Conservation (phyloP, 2,329 filamentous ascomycete genomes). For the Xylariaceae sp. region DNA sequence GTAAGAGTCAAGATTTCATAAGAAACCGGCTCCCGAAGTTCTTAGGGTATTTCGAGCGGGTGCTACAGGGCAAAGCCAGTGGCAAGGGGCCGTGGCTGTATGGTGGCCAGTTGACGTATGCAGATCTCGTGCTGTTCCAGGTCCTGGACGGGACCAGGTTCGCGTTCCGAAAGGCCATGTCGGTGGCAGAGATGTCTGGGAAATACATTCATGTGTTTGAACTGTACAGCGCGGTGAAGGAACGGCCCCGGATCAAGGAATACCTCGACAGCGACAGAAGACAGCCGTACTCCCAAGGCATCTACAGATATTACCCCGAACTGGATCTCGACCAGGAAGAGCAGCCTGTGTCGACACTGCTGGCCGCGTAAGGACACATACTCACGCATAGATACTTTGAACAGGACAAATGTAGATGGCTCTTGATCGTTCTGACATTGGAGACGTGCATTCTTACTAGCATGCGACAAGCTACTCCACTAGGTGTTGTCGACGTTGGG, state of each 20-base stretch:
- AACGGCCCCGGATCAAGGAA: constrained; percentile 59
- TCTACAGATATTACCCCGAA: constrained; percentile 72
- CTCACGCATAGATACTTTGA: too few relatives aligned
- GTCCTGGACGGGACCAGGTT: constrained; percentile 59
- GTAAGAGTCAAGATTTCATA: constrained; percentile 54
- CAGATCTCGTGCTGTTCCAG: constrained; percentile 71
- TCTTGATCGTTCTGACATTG: too few relatives aligned
- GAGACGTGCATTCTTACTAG: too few relatives aligned
- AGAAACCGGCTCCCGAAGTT: constrained; percentile 66
- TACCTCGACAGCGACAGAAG: constrained; percentile 66
- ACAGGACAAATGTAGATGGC: too few relatives aligned
- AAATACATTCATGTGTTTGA: constrained; percentile 60
- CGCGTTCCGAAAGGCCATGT: constrained; percentile 67
- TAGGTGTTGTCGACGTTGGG: too few relatives aligned
- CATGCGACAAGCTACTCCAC: too few relatives aligned
- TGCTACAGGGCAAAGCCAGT: constrained; percentile 55
- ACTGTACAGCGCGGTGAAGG: constrained; percentile 60
- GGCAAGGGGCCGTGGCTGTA: constrained; percentile 63
- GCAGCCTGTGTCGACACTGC: not conserved
- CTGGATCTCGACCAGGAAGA: constrained; percentile 45
- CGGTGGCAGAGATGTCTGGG: constrained; percentile 48
- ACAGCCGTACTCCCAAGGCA: constrained; percentile 57
- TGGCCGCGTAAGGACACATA: too few relatives aligned
- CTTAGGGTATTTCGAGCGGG: constrained; percentile 65
- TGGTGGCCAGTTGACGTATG: constrained; percentile 62